Base-by-base conservation (phyloP, 495 filamentous ascomycete species). In the Penicillium egyptiacum region DNA sequence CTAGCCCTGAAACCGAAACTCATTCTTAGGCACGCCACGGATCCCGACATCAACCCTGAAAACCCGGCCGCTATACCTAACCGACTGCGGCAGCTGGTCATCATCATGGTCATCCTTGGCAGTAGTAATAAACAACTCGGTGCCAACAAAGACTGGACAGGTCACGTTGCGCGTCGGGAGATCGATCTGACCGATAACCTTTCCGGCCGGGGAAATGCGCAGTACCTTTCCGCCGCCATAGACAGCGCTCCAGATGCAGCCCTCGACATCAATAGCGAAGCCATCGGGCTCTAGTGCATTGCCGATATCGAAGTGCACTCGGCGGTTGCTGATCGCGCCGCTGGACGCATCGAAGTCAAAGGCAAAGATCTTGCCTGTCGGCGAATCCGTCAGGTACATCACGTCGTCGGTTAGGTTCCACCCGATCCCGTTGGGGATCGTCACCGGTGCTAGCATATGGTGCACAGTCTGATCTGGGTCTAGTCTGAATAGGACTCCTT, bases 381-480 rank as follows among this genome's bases (percentile, higher is more conserved):
- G 86, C 19, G 89, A 87, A 76, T 96, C 85, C 41, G 86, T 90
- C 70, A 91, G 88, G 76, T 90, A 96, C 82, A 92, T 88, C 42
- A 81, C 92, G 67, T 84, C 87, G 61, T 83, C 75, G 63, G 90
- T 84, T 16, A 75, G 74, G 43, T 80, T 84, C 81, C 87, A 96
- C 53, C 86, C 86, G 39, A 93, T 85, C 48, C 88, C 86, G 71
- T 98, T 96, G 46, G 92, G 92, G 62, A 96, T 95, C n/a, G 80
- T 86, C 49, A 94, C 74, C 26, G 77, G 70, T 57, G 78, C 76
- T 46, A 88, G 75, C 69, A 86, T 79, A 28, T 80, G 79, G 64
- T 86, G 81, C 61, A 88, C 65, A 39, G 67, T 76, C 51, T 82
- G 68, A 64, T 88, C 85, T 4, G 83, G 78, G 61, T 89, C 81